Conservation (phyloP, 2,329 filamentous ascomycete genomes). For the Albophoma yamanashiensis region DNA sequence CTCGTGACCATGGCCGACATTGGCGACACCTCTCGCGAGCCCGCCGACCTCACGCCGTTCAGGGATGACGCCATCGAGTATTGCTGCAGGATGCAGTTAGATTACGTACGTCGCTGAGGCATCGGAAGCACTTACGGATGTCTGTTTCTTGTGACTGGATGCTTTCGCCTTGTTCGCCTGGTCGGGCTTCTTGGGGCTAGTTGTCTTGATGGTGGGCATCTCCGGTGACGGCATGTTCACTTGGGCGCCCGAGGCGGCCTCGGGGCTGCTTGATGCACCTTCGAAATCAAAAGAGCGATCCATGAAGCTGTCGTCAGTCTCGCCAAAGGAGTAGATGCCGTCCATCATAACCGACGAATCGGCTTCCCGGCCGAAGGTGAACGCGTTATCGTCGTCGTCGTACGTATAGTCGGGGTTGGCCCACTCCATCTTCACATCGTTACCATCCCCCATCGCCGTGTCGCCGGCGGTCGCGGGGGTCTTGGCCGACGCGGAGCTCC, state of each 20-base stretch:
- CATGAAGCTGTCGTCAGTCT: conserved; percentile 33
- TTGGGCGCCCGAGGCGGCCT: conserved; percentile 16
- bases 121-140: conserved; percentile 26
- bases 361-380: conserved; percentile 19
- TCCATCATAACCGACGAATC: conserved; percentile 16
- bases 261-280: conserved; percentile 47
- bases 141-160: conserved; percentile 24
- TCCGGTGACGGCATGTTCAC: conserved; percentile 29
- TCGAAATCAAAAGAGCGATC: conserved; percentile 46
- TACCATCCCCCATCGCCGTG: conserved; percentile 30
- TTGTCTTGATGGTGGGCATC: conserved; percentile 29
- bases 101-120: neutral
- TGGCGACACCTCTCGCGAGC: conserved; percentile 44
- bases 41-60: conserved; percentile 33
- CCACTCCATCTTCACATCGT: conserved; percentile 32
- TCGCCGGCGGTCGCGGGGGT: conserved; percentile 29
- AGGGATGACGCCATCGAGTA: conserved; percentile 39
- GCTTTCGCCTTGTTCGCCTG: conserved; percentile 13
- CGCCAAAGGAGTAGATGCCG: conserved; percentile 18
- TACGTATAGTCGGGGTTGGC: conserved; percentile 22
- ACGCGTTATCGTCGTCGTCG: conserved; percentile 26
- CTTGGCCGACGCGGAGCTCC: conserved; percentile 34
- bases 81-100: conserved; percentile 31
- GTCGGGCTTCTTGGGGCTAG: conserved; percentile 16
- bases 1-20: conserved; percentile 39